These are phyloP conservation scores for Yamadazyma friedrichii DNA, from an alignment of 1,139 yeast species.

Conservation along the genomic window DNA sequence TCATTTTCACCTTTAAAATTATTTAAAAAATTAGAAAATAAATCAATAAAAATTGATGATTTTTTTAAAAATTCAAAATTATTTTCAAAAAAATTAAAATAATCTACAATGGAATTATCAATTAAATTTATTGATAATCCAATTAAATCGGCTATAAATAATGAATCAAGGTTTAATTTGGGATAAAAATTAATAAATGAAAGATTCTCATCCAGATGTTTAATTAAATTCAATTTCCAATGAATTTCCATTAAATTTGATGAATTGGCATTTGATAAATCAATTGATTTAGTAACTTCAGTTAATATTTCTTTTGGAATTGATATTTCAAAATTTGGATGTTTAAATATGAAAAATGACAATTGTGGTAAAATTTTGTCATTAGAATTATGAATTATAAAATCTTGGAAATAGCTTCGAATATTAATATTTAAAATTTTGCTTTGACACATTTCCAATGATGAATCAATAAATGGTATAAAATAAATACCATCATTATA, in stretches of 20 bases:
- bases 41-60: slow-evolving; percentile 22
- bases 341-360: slow-evolving; percentile 12
- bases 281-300: slow-evolving; percentile 4
- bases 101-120: neutral
- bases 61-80: slow-evolving; percentile 17
- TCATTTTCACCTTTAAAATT: neutral
- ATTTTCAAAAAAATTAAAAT: slow-evolving; percentile 2
- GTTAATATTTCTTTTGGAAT: slow-evolving; percentile 6
- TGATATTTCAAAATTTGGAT: slow-evolving; percentile 8
- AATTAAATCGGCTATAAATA: slow-evolving; percentile 13
- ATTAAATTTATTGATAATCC: slow-evolving; percentile 12
- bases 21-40: slow-evolving; percentile 18
- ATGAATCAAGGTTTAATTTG: slow-evolving; percentile 5
- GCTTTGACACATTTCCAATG: slow-evolving; percentile 41
- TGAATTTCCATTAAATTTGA: slow-evolving; percentile 11
- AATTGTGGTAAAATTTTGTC: slow-evolving; percentile 13
- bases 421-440: slow-evolving; percentile 48
- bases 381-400: slow-evolving; percentile 30
- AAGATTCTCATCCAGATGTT: slow-evolving; percentile 2
- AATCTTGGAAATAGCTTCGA: slow-evolving; percentile 49
- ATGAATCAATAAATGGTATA: slow-evolving; percentile 50
- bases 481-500: slow-evolving; percentile 36
- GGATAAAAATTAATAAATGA: slow-evolving; percentile 4
- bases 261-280: slow-evolving; percentile 2
- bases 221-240: slow-evolving; percentile 15